phyloP scores from a whole-genome alignment of 345 rosid genomes.

The Sonneratia caseolaris region DNA sequence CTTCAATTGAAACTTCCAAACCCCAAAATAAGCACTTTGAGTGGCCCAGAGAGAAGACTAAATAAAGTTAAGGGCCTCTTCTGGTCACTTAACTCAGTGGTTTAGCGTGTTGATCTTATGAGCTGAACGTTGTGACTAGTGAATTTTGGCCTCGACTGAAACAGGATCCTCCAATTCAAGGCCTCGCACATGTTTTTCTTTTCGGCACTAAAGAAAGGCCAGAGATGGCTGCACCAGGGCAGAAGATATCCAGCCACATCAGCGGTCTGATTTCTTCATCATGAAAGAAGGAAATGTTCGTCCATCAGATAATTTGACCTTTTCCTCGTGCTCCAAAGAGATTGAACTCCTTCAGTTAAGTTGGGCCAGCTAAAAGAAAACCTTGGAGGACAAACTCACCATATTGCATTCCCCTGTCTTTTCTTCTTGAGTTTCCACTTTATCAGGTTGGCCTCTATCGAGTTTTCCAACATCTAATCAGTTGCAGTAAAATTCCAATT shows the following conservation, averaged over 20 bases:
- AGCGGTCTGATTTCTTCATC: too few species aligned
- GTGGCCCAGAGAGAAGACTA: too few species aligned
- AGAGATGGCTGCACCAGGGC: too few species aligned
- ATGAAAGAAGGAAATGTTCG: not conserved
- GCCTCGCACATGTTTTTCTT: too few species aligned
- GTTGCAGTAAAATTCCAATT: not conserved
- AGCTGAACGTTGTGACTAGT: not conserved
- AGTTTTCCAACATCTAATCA: not conserved
- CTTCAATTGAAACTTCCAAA: too few species aligned
- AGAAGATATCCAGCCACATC: too few species aligned
- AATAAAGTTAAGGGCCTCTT: too few species aligned
- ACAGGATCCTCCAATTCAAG: not conserved
- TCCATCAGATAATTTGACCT: not conserved
- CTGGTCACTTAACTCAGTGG: not conserved
- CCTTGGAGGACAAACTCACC: too few species aligned
- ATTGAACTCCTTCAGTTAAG: constrained; percentile 29
- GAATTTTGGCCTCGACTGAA: not conserved
- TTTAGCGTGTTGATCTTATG: constrained; percentile 15
- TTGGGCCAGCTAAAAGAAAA: not conserved
- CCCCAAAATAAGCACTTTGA: too few species aligned
- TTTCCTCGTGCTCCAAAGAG: constrained; percentile 19
- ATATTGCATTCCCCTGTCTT: not conserved
- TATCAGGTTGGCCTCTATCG: not conserved
- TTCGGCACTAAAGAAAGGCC: too few species aligned
- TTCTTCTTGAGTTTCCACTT: constrained; percentile 1